phyloP scores from a whole-genome alignment of 768 basidiomycete species.

The Amanita rimosa region DNA sequence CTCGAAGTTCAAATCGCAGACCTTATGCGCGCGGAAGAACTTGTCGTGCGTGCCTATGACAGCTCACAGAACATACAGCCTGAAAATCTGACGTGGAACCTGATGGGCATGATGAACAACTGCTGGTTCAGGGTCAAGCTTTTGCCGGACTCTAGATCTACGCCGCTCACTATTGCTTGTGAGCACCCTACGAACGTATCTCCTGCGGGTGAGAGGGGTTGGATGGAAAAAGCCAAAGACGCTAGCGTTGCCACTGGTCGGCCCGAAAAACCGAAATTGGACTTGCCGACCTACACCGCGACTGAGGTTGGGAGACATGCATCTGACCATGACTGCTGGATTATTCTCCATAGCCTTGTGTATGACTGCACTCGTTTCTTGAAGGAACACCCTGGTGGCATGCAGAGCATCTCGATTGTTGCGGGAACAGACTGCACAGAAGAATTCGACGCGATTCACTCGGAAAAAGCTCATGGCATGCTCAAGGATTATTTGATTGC shows the following conservation, averaged over 20 bases:
- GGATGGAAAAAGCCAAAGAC: conserved; percentile 50
- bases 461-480: conserved; percentile 33
- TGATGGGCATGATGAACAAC: conserved; percentile 54
- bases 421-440: conserved; percentile 53
- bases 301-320: background rate
- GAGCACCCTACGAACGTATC: conserved; percentile 24
- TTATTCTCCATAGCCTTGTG: conserved; percentile 15
- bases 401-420: conserved; percentile 39
- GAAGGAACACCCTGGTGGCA: conserved; percentile 48
- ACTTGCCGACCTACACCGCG: background rate
- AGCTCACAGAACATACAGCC: conserved; percentile 39
- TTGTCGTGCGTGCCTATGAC: conserved; percentile 46
- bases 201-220: conserved; percentile 34
- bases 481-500: conserved; percentile 45
- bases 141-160: background rate
- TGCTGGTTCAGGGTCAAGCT: conserved; percentile 23
- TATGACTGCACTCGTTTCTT: conserved; percentile 43
- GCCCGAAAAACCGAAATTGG: background rate
- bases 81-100: conserved; percentile 47
- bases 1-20: conserved; percentile 22
- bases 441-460: conserved; percentile 56
- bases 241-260: background rate
- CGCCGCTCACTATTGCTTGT: conserved; percentile 44
- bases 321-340: background rate
- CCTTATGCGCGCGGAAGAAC: conserved; percentile 22